Conservation (phyloP, 2,329 filamentous ascomycete species). For the Rutstroemia sp. region DNA sequence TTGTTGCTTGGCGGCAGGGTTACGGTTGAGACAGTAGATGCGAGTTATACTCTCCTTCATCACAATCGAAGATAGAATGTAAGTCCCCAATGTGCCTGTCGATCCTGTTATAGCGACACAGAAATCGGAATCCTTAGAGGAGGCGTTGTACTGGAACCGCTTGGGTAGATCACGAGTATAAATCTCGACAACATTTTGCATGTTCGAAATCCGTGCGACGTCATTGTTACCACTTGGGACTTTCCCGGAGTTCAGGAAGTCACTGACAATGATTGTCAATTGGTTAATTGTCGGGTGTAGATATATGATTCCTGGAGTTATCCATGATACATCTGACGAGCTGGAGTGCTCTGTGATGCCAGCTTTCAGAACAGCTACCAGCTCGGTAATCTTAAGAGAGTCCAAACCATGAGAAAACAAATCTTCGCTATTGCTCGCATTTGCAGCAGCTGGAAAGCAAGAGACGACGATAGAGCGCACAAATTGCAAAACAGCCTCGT, state of each 20-base stretch:
- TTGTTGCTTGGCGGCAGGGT: not conserved
- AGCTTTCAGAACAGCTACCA: not conserved
- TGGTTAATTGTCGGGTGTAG: not conserved
- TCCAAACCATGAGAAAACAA: not conserved
- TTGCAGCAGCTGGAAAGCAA: not conserved
- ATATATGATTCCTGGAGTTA: not conserved
- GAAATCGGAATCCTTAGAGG: not conserved
- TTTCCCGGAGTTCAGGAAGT: not conserved
- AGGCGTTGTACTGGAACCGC: too few species aligned
- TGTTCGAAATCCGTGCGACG: not conserved
- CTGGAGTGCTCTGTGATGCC: not conserved
- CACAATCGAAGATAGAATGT: constrained; percentile 36
- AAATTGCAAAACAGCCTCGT: not conserved
- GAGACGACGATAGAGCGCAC: not conserved
- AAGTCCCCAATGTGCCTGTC: constrained; percentile 42
- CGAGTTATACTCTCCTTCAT: constrained; percentile 30
- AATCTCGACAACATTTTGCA: constrained; percentile 4
- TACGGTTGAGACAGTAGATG: constrained; percentile 43
- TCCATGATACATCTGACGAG: not conserved
- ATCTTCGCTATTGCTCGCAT: not conserved
- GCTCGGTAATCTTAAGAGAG: not conserved
- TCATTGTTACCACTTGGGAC: not conserved
- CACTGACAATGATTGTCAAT: not conserved
- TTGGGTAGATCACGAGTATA: constrained; percentile 7
- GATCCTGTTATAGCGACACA: constrained; percentile 37